A percentile compares a stretch with the other conserved stretches of the same genome.
Evolutionary conservation across 495 filamentous ascomycete species (phyloP).

Genomic region (Collariella sp.): DNA sequence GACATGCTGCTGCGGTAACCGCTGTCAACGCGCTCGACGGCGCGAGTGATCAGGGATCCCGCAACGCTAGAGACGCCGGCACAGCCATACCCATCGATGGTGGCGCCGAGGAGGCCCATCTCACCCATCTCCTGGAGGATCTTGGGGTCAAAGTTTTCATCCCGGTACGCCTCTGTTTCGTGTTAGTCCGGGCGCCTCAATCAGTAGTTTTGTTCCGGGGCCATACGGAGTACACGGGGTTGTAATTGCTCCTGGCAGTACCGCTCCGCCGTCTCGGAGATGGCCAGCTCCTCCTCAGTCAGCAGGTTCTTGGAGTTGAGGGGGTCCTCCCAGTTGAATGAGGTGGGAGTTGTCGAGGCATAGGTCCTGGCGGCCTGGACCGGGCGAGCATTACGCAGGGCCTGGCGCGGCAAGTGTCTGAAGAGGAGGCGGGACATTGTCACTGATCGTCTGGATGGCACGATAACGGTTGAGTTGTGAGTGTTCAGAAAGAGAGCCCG

Average conservation of each 20-base stretch:
- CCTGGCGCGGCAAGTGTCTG: constrained; percentile 10
- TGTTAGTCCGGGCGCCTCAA: constrained; percentile 7
- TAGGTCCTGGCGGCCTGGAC: constrained; percentile 9
- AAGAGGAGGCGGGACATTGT: constrained; percentile 23
- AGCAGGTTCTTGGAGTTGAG: constrained; percentile 61
- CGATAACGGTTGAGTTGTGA: neutral
- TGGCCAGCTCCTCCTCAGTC: constrained; percentile 83
- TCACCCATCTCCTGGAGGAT: constrained; percentile 96
- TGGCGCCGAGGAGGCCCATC: constrained; percentile 81
- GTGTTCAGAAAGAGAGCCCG: neutral
- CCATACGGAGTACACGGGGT: constrained; percentile 78
- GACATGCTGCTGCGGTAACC: constrained; percentile 95
- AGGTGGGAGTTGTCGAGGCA: constrained; percentile 16
- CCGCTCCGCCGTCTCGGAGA: constrained; percentile 76
- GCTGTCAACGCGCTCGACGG: constrained; percentile 91
- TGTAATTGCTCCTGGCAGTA: constrained; percentile 88
- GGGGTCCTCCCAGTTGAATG: constrained; percentile 93
- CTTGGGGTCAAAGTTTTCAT: constrained; percentile 81
- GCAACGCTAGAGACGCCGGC: constrained; percentile 91
- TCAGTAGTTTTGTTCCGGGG: neutral
- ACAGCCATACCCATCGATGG: constrained; percentile 86
- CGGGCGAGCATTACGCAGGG: constrained; percentile 3
- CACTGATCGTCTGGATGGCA: neutral
- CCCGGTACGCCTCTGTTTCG: constrained; percentile 77
- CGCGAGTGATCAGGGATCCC: constrained; percentile 85